Percentiles rank a stretch among this genome's conserved stretches.
Conservation (phyloP, 2,329 filamentous ascomycete species). For the Alternaria gansuensis region DNA sequence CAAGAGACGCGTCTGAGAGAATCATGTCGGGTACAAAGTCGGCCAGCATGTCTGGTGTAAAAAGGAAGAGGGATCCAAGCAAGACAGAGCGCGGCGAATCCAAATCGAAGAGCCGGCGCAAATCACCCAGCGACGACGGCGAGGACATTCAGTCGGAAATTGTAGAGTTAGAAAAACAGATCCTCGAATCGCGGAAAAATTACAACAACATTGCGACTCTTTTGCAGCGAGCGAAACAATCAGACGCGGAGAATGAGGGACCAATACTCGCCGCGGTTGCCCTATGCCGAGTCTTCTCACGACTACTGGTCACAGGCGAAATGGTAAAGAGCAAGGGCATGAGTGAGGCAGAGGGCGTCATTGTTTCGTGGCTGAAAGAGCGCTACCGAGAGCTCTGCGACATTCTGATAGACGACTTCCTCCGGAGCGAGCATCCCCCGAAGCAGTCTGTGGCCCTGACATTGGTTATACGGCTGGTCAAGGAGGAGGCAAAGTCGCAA, state of each 20-base stretch:
- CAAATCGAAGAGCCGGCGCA: slow-evolving; percentile 51
- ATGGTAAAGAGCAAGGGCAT: slow-evolving; percentile 71
- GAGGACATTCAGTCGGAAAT: slow-evolving; percentile 70
- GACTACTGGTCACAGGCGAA: slow-evolving; percentile 77
- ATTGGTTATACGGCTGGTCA: slow-evolving; percentile 82
- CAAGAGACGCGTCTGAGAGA: not conserved
- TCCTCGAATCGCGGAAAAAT: slow-evolving; percentile 85
- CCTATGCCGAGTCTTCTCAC: slow-evolving; percentile 85
- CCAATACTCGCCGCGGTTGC: slow-evolving; percentile 77
- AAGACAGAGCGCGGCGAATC: slow-evolving; percentile 49
- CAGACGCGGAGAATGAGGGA: slow-evolving; percentile 63
- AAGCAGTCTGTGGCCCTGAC: slow-evolving; percentile 75
- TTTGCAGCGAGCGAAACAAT: slow-evolving; percentile 64
- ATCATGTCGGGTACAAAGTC: slow-evolving; percentile 51
- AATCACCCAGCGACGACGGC: slow-evolving; percentile 43
- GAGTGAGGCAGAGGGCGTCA: slow-evolving; percentile 76
- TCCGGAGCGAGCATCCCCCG: slow-evolving; percentile 68
- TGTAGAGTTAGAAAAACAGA: slow-evolving; percentile 77
- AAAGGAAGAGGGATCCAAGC: slow-evolving; percentile 55
- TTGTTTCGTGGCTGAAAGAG: slow-evolving; percentile 81
- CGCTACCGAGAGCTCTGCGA: slow-evolving; percentile 75
- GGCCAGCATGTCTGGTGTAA: slow-evolving; percentile 47
- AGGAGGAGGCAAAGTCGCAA: slow-evolving; percentile 68
- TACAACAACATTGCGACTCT: slow-evolving; percentile 89
- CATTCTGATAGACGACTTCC: slow-evolving; percentile 65